Evolutionary conservation across 495 filamentous ascomycete genomes (phyloP), one percentile per base, ranked within the genome.

Genomic region (Tetracladium marchalianum): DNA sequence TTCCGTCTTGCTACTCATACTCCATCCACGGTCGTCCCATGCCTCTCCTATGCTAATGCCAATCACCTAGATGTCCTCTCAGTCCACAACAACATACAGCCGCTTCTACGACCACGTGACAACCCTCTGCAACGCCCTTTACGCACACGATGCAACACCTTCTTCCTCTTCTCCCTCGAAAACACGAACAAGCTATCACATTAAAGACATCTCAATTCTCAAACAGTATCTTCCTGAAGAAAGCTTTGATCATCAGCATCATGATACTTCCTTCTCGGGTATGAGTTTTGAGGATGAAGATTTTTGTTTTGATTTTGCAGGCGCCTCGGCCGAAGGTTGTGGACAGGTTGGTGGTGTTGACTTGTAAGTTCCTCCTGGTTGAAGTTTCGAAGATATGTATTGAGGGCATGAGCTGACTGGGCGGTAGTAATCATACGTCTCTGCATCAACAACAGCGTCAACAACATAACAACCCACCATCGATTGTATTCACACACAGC

Each of bases 221-320:
- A 53, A 54, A 31, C 11, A 31, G 19, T 36, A 47, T 1, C 40
- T 57, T 19, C 54, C 54, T 4, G 54, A 53, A 36, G 54, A 57
- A 15, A 16, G 2, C 10, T 47, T 41, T 27, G n/a, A 12, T 37
- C 15, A 17, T 12, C 9, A 43, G 2, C 17, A 43, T 39, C 8
- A 36, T 17, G 47, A 39, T n/a, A n/a, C n/a, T 7, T 27, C 22
- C 7, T 7, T 27, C 22, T 27, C 22, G 3, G 22, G 22, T 7
- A 27, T 27, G 22, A 27, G 22, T 27, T 27, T 27, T 27, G 22
- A 27, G 22, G 39, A 44, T 12, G 42, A 46, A 9, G 24, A 41
- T 7, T 31, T 35, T 12, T 32, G 31, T 2, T 35, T 44, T 12
- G 41, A 19, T 12, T 44, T 27, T 27, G 22, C 7, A 7, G 22